Evolutionary conservation across 345 rosid species (phyloP), one percentile per base, ranked within the genome.

Genomic region (Limnanthes douglasii): DNA sequence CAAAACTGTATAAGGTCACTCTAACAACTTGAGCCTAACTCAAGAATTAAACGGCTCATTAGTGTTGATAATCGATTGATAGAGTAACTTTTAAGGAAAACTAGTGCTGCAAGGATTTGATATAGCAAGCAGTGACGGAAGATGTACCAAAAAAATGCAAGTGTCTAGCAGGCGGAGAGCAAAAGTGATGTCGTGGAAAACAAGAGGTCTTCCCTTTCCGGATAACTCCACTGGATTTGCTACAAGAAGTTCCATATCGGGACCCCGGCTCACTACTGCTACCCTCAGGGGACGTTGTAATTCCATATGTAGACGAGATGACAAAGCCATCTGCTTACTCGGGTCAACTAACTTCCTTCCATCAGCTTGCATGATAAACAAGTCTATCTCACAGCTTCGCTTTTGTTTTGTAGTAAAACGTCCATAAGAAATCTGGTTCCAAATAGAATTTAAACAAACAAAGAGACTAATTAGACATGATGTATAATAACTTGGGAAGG

Each of bases 121-220:
- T 48, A 19, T 10, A 18, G 34, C 20, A 27, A 9, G 37, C 17
- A 51, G 28, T 26, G 3, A 15, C 26, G 23, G 8, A 21, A 54
- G 46, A n/a, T n/a, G n/a, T 74, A 90, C 95, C 71, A 66, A 80
- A 62, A 90, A 90, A 41, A 90, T 90, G 75, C 94, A 65, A 14
- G 60, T 62, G 24, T 70, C 17, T 18, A 74, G 84, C 70, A 31
- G 72, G 72, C 67, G 79, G 43, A 84, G 92, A 46, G 98, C 85
- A 40, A 70, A 69, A 56, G 92, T 77, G 13, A 83, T 72, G 48
- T 90, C 98, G 23, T 68, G 50, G 38, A 90, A 90, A 62, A 84
- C 98, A 33, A 76, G 84, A 40, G 98, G 98, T 15, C 98, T 66
- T 11, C 98, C 98, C 34, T 79, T 90, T 50, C 95, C 88, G 8